These are phyloP conservation scores for Mycena albidolilacea DNA, from an alignment of 768 basidiomycete species.

Conservation along the genomic window DNA sequence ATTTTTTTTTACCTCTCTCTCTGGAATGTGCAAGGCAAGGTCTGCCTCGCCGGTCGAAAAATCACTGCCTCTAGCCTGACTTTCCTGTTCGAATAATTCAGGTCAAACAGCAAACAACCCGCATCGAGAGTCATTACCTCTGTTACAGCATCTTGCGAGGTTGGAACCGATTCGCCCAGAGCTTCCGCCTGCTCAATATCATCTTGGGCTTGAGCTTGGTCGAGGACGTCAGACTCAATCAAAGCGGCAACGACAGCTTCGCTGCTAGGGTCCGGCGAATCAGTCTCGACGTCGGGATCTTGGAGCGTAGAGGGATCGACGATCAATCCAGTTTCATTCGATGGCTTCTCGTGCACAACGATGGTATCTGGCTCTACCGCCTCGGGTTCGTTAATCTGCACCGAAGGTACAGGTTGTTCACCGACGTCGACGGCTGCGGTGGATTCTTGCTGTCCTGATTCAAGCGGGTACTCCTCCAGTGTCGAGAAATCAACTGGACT, in stretches of 20 bases:
- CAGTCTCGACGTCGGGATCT: conserved; percentile 38
- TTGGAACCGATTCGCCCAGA: neutral
- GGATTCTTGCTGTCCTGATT: neutral
- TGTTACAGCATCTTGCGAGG: neutral
- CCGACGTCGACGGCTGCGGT: neutral
- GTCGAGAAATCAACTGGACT: conserved; percentile 32
- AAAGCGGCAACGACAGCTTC: conserved; percentile 37
- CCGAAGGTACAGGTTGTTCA: conserved; percentile 8
- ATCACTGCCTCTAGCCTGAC: neutral
- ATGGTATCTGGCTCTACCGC: neutral
- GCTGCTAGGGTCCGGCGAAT: conserved; percentile 32
- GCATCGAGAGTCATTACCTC: neutral
- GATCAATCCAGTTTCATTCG: conserved; percentile 29
- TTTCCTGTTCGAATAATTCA: conserved; percentile 1
- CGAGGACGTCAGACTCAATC: conserved; percentile 34
- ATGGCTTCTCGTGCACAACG: neutral
- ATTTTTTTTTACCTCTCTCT: conserved; percentile 9
- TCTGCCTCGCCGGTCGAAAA: neutral
- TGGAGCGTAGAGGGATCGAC: conserved; percentile 38
- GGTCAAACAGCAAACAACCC: neutral
- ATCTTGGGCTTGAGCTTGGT: conserved; percentile 8
- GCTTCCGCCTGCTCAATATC: neutral
- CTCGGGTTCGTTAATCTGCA: neutral
- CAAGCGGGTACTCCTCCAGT: conserved; percentile 20
- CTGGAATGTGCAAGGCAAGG: neutral